Evolutionary conservation across 2,329 filamentous ascomycete species (phyloP), one percentile per base, ranked within the genome.

Genomic region (Seiridium cupressi): DNA sequence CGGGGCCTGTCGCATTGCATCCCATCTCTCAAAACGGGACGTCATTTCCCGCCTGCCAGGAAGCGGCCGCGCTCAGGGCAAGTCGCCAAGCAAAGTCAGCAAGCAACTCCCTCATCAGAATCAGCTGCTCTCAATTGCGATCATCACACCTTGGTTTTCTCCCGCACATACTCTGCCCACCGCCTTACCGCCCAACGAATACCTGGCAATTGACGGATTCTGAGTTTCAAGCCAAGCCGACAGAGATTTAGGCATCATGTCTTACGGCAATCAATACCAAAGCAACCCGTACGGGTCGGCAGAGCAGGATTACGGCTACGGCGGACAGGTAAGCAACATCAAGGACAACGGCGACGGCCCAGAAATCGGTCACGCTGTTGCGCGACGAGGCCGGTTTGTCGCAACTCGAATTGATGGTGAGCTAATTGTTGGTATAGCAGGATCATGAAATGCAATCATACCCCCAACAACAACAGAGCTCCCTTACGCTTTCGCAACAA

Each of bases 281-380:
- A 81, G 84, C 64, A 89, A 90, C 70, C 88, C 87, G 44, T 91
- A 91, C 72, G 79, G 83, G 62, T 68, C 73, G 60, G 78, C 81
- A 60, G 81, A 82, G 70, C 70, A 76, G 61, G 79, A 77, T 59
- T 77, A 83, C 61, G 74, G 73, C 60, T 79, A 79, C 49, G 68
- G 65, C 48, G 72, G 73, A 58, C 74, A 76, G 78, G 80, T 81
- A 72, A 76, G 75, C 62, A 61, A 60, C 62, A 68, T 13, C 63
- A 44, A 55, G 38, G 54, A 35, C 38, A 49, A 73, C 57, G 67
- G 11, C 51, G 13, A 51, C 51, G 59, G 36, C 57, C 54, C 18
- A 26, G 18, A 26, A 26, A 26, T 26, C 18, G 18, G 18, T 26
- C 18, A 26, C 18, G 18, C 18, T 26, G 18, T 26, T 26, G 18